Conservation (phyloP, 2,329 filamentous ascomycete genomes). For the Cryphonectria radicalis region DNA sequence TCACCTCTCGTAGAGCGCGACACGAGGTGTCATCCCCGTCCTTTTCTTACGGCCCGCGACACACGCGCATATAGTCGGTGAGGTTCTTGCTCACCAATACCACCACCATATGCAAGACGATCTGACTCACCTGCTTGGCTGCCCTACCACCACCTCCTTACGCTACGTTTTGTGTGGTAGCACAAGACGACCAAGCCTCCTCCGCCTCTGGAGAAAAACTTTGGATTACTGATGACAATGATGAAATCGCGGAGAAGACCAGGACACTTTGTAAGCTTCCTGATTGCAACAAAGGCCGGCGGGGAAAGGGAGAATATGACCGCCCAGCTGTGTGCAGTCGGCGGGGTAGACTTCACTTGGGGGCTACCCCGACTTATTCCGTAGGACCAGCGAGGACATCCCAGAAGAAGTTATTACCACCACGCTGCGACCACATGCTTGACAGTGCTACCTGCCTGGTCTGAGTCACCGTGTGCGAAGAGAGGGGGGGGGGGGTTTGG, state of each 20-base stretch:
- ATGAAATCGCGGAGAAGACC: constrained; percentile 10
- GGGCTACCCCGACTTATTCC: background rate
- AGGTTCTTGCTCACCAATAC: constrained; percentile 1
- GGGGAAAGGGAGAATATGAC: too few relatives aligned
- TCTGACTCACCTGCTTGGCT: constrained; percentile 24
- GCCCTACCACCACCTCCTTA: background rate
- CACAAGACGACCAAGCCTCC: constrained; percentile 5
- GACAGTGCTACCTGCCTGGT: constrained; percentile 8
- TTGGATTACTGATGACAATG: constrained; percentile 14
- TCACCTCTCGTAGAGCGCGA: constrained; percentile 3
- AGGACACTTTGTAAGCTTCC: constrained; percentile 1
- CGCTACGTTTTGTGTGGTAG: constrained; percentile 2
- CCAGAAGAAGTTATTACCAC: background rate
- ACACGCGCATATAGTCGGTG: constrained; percentile 27
- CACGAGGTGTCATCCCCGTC: constrained; percentile 17
- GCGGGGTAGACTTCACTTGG: background rate
- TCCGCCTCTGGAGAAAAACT: background rate
- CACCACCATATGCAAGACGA: background rate
- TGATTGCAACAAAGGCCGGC: background rate
- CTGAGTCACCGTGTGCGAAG: background rate
- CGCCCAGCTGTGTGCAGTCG: background rate
- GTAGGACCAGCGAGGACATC: background rate
- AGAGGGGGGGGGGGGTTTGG: background rate
- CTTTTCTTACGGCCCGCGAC: constrained; percentile 5
- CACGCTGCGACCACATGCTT: constrained; percentile 13